Conservation (phyloP, 345 rosid genomes). For the Erysimum cheiranthoides region DNA sequence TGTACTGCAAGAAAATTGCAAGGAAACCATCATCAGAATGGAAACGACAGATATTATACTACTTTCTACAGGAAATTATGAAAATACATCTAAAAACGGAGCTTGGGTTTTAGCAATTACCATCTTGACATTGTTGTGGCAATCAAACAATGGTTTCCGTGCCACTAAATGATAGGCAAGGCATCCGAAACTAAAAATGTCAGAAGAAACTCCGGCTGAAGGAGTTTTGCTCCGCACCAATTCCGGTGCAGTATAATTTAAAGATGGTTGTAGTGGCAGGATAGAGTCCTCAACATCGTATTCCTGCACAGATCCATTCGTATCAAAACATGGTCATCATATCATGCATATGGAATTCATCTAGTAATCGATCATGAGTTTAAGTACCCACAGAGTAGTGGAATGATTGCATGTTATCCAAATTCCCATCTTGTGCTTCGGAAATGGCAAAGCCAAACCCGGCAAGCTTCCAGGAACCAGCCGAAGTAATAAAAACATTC, state of each 20-base stretch:
- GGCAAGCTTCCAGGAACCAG: slow-evolving; percentile 98
- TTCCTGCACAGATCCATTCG: slow-evolving; percentile 60
- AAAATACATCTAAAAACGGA: slow-evolving; percentile 6
- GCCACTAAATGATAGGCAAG: slow-evolving; percentile 85
- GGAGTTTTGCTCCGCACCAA: slow-evolving; percentile 71
- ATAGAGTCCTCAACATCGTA: slow-evolving; percentile 93
- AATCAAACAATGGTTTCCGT: slow-evolving; percentile 85
- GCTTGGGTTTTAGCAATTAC: slow-evolving; percentile 49
- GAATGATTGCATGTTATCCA: slow-evolving; percentile 41
- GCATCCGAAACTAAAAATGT: slow-evolving; percentile 92
- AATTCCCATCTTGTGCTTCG: slow-evolving; percentile 46
- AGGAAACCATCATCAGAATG: slow-evolving; percentile 26
- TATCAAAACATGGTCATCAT: slow-evolving; percentile 22
- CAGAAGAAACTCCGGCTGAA: slow-evolving; percentile 72
- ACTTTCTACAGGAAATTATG: not conserved
- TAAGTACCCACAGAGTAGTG: slow-evolving; percentile 43
- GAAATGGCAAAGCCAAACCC: slow-evolving; percentile 90
- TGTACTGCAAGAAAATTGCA: slow-evolving; percentile 68
- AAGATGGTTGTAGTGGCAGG: slow-evolving; percentile 88
- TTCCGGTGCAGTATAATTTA: slow-evolving; percentile 95
- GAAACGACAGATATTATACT: not conserved
- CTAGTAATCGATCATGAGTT: slow-evolving; percentile 18
- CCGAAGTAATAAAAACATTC: slow-evolving; percentile 85
- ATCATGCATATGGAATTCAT: not conserved
- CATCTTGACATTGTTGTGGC: slow-evolving; percentile 95